Base-by-base conservation (phyloP, 305 asterid genomes). In the Lippia alba region DNA sequence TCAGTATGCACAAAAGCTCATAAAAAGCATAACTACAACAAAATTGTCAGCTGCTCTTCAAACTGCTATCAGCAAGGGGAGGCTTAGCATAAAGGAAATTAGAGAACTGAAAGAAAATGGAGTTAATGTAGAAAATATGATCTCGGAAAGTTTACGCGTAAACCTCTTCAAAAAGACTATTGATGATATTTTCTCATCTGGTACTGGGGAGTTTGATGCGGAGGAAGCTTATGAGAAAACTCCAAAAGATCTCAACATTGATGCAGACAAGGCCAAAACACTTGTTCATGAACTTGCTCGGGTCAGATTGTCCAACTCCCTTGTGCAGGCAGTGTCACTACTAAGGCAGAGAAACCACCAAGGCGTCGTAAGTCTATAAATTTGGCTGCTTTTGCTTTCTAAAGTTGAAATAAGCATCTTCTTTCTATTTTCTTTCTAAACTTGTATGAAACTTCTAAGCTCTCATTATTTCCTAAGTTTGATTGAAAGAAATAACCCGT, bases 151-250 rank as follows among this genome's bases (percentile, higher is more conserved):
- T 61, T 80, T 92, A 80, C 86, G 98, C 4, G 89, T 89, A 80
- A 89, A 86, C 76, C 96, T 95, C 67, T 92, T 83, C 76, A 92
- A 89, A 18, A 92, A 89, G 81, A 85, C 89, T 3, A 70, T 92
- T 4, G 97, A 83, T 61, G 85, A 79, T 39, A 83, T 92, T 40
- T 86, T 95, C 85, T 90, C 99, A 8, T 89, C 98, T 15, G 99
- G 99, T 45, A 95, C 98, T 33, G 99, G 99, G 49, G 99, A 92
- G 74, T 95, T 95, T 66, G 91, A 92, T 9, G 87, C 76, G 51
- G 97, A 85, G 80, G 99, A 95, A 78, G 93, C 86, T 45, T 95
- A 82, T 66, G 81, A 85, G 82, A 90, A 85, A 77, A 87, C 90
- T 50, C 97, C 99, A 0, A 80, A 83, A 77, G 97, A 90, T 87